Evolutionary conservation across 2,329 filamentous ascomycete species (phyloP).

Genomic region (Trichoderma sp.): DNA sequence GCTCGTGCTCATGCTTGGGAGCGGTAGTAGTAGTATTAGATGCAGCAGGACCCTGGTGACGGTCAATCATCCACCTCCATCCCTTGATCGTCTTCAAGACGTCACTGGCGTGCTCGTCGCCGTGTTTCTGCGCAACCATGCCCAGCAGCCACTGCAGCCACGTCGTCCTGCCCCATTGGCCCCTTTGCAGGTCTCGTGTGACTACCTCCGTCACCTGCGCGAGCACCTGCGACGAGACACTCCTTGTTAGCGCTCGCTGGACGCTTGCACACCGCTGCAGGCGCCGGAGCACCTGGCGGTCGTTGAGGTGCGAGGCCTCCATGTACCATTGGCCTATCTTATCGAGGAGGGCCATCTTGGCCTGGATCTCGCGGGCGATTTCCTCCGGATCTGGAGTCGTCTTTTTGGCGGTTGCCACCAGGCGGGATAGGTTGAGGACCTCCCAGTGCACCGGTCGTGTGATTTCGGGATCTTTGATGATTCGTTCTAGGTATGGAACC

Average conservation of each 20-base stretch:
- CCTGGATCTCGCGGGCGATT: constrained; percentile 25
- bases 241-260: constrained; percentile 31
- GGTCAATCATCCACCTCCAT: constrained; percentile 32
- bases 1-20: neutral
- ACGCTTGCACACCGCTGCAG: constrained; percentile 34
- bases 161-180: constrained; percentile 36
- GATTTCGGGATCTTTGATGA: constrained; percentile 39
- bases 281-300: constrained; percentile 37
- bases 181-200: constrained; percentile 39
- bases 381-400: neutral
- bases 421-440: constrained; percentile 30
- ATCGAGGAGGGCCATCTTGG: constrained; percentile 36
- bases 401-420: neutral
- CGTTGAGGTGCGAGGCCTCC: constrained; percentile 33
- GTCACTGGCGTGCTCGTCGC: constrained; percentile 28
- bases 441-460: constrained; percentile 33
- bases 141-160: constrained; percentile 37
- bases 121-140: constrained; percentile 32
- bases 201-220: constrained; percentile 34
- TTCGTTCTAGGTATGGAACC: constrained; percentile 36
- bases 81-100: constrained; percentile 28
- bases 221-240: constrained; percentile 34
- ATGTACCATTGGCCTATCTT: constrained; percentile 37
- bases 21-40: neutral
- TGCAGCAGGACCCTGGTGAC: neutral